phyloP scores from a whole-genome alignment of 176 grass and related monocot genomes.

The Chloris gayana region DNA sequence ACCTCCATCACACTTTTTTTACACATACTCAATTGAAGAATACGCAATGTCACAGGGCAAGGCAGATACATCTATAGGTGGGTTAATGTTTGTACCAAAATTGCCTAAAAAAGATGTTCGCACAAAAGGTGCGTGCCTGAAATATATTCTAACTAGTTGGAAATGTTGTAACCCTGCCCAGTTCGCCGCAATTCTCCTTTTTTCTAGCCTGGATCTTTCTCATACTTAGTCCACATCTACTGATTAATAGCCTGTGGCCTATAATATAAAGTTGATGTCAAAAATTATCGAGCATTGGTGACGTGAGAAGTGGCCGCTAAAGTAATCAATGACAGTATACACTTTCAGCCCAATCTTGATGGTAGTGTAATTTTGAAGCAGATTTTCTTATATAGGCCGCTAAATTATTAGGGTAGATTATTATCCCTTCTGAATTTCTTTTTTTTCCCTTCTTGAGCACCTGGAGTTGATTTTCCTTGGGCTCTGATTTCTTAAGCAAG shows the following conservation, averaged over 20 bases:
- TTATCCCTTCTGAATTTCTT: background rate
- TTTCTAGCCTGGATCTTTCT: background rate
- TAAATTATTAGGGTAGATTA: background rate
- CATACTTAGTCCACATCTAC: background rate
- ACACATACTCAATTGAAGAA: background rate
- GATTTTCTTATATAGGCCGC: background rate
- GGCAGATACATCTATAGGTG: background rate
- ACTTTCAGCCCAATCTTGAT: background rate
- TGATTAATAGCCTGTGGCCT: background rate
- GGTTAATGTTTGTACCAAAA: background rate
- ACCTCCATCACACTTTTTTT: background rate
- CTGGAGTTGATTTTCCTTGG: background rate
- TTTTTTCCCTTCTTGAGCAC: background rate
- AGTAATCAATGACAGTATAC: background rate
- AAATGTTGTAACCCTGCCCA: background rate
- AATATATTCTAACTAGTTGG: conserved; percentile 2
- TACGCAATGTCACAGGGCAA: background rate
- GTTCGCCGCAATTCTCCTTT: background rate
- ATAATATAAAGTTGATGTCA: background rate
- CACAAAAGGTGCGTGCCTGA: background rate
- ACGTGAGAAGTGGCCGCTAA: background rate
- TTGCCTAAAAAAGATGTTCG: no score
- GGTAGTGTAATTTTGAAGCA: background rate
- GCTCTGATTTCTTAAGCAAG: background rate
- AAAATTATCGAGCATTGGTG: background rate